Evolutionary conservation across 176 grass and related monocot species (phyloP).

Genomic region (Oryza punctata): DNA sequence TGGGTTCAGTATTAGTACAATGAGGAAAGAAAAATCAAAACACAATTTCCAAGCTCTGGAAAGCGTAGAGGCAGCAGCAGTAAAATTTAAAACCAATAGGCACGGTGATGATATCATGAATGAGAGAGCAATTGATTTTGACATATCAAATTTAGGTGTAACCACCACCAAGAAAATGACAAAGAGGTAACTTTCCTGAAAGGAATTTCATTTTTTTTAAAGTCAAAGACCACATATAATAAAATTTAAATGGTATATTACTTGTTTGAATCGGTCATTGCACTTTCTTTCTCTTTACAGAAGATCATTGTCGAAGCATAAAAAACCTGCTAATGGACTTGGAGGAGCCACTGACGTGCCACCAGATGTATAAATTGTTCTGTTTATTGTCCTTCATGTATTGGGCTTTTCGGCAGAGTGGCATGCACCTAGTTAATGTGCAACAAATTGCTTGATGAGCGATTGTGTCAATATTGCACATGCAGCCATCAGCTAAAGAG

Average conservation of each 20-base stretch:
- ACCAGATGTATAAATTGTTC: constrained; percentile 15
- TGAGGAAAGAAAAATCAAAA: constrained; percentile 7
- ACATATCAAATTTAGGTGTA: constrained; percentile 25
- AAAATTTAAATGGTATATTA: not conserved
- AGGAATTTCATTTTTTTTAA: not conserved
- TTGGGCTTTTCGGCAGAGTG: not conserved
- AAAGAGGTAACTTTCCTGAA: constrained; percentile 26
- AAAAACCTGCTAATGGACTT: not conserved
- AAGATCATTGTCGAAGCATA: not conserved
- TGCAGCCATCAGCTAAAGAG: not conserved
- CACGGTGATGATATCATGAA: not conserved
- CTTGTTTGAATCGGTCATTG: constrained; percentile 8
- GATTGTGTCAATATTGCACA: constrained; percentile 17
- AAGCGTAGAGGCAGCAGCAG: not conserved
- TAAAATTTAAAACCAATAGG: constrained; percentile 8
- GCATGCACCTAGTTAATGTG: not conserved
- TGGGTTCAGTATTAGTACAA: not conserved
- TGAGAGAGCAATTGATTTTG: constrained; percentile 2
- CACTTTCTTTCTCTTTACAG: constrained; percentile 10
- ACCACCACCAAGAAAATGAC: constrained; percentile 1
- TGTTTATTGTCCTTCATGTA: constrained; percentile 6
- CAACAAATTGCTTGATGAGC: not conserved
- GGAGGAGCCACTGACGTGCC: constrained; percentile 11
- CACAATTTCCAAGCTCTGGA: not conserved
- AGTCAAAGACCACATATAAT: not conserved